Conservation (phyloP, 2,329 filamentous ascomycete species). For the Xylogone sp. region DNA sequence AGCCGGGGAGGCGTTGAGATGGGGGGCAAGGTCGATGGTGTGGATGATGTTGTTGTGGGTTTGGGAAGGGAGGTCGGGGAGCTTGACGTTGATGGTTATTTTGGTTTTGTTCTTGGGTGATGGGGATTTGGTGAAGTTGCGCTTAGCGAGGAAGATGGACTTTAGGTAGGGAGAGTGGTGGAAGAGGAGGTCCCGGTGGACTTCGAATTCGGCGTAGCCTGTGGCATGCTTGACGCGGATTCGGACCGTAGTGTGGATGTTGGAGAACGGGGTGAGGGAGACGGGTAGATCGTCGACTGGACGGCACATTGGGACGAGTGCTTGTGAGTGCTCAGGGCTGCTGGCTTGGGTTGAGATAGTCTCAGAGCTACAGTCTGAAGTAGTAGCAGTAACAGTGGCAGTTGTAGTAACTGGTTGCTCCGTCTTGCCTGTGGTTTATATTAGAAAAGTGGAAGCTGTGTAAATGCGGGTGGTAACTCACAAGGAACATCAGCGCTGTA, state of each 20-base stretch:
- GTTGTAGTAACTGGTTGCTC: too few relatives aligned
- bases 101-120: not conserved
- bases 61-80: not conserved
- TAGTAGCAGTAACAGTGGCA: too few relatives aligned
- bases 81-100: not conserved
- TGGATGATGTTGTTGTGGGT: not conserved
- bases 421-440: too few relatives aligned
- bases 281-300: not conserved
- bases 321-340: too few relatives aligned
- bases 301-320: not conserved
- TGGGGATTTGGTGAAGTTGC: not conserved
- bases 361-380: too few relatives aligned
- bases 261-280: not conserved
- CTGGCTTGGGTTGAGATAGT: too few relatives aligned
- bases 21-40: not conserved
- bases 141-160: not conserved
- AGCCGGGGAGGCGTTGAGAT: not conserved
- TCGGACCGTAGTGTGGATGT: not conserved
- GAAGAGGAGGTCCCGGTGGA: constrained; percentile 8
- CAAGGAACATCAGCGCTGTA: too few relatives aligned
- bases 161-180: constrained; percentile 7
- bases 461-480: too few relatives aligned
- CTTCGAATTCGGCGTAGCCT: not conserved
- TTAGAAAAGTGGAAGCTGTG: too few relatives aligned
- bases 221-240: not conserved